Base-by-base conservation (phyloP, 306 rosid genomes). In the Cicer chorassanicum region DNA sequence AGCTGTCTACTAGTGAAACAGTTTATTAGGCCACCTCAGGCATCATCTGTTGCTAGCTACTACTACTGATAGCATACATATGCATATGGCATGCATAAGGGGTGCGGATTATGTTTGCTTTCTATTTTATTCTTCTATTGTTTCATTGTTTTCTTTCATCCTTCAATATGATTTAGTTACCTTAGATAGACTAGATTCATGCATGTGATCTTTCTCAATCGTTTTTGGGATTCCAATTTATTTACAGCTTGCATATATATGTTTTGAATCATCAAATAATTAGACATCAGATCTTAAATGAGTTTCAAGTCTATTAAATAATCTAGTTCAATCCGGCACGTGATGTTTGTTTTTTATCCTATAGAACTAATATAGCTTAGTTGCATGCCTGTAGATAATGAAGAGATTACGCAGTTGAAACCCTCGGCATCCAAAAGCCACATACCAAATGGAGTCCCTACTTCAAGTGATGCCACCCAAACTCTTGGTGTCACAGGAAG, bases 341-440 rank as follows among this genome's bases (percentile, higher is more conserved):
- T 16, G 15, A 41, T 61, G 57, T 14, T 64, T 61, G n/a, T 73
- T 69, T 72, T 29, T 50, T 9, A 29, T 63, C 39, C 53, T 16
- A 48, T 54, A 8, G 48, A 74, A 68, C 70, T 60, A 51, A 56
- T 83, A 70, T 83, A 70, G n/a, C 42, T 41, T 72, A 38, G 70
- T 79, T 74, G 18, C 78, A 43, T 77, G 65, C 74, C 38, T 84
- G 84, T 73, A 93, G 96, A 93, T 68, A 84, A 87, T 49, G 90
- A 84, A 62, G 87, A 83, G 67, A 66, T 54, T 72, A 15, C 10
- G 6, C 18, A 71, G 83, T 76, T 63, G 55, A 92, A 84, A 83
- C 76, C 88, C 40, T 68, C 84, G 1, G 78, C 86, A 34, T 68
- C 85, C n/a, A 86, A 87, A 21, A 72, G 41, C 66, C 87, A 87